Evolutionary conservation across 177 flowering plant genomes (phyloP).

Genomic region (Tripterygium wilfordii): DNA sequence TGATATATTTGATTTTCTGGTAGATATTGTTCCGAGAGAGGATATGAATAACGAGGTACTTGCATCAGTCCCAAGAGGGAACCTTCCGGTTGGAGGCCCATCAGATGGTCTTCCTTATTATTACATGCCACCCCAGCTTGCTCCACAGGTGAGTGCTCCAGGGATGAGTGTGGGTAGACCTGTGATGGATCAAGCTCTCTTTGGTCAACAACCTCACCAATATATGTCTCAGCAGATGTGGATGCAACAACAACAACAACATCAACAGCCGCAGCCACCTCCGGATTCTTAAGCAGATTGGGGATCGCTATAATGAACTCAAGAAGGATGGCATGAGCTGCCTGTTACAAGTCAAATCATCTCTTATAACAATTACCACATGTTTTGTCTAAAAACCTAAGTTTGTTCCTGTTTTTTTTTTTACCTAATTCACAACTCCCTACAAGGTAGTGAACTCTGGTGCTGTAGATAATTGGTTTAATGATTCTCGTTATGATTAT

Average conservation of each 20-base stretch:
- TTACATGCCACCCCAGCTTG: constrained; percentile 42
- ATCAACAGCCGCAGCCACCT: constrained; percentile 28
- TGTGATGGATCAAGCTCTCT: constrained; percentile 38
- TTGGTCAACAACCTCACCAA: constrained; percentile 42
- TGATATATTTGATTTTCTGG: constrained; percentile 75
- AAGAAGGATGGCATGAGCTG: too few species aligned
- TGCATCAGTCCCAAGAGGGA: constrained; percentile 46
- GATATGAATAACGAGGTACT: constrained; percentile 65
- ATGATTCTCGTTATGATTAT: not conserved
- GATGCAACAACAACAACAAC: constrained; percentile 48
- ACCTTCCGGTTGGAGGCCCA: constrained; percentile 45
- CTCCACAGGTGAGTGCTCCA: constrained; percentile 44
- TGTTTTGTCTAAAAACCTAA: too few species aligned
- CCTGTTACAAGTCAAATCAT: too few species aligned
- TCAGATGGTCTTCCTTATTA: constrained; percentile 54
- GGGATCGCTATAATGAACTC: too few species aligned
- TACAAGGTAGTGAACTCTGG: not conserved
- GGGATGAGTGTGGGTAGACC: constrained; percentile 52
- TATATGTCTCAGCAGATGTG: constrained; percentile 45
- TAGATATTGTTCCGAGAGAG: constrained; percentile 78
- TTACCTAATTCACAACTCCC: too few species aligned
- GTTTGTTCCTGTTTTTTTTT: too few species aligned
- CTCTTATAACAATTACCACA: too few species aligned
- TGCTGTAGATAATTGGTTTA: not conserved
- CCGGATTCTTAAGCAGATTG: constrained; percentile 27